These are phyloP conservation scores for Stentor roeselii DNA, from an alignment of 73 alveolate genomes.

Conservation along the genomic window DNA sequence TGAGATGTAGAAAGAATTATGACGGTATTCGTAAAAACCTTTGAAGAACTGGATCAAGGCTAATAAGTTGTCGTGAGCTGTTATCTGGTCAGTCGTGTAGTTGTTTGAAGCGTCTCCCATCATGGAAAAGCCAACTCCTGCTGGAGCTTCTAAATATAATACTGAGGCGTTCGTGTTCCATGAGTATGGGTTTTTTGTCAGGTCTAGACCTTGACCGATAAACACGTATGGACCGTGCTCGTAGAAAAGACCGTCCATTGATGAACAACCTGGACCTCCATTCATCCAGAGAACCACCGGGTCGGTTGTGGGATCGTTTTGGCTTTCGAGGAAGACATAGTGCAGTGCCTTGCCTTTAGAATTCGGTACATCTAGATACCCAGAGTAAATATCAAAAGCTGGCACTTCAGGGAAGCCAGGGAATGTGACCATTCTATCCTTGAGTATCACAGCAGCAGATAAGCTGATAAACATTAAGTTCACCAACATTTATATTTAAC, in stretches of 20 bases:
- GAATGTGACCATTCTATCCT: too few relatives aligned
- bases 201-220: conserved; percentile 68
- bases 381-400: conserved; percentile 26
- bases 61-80: conserved; percentile 69
- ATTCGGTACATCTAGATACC: conserved; percentile 16
- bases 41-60: conserved; percentile 67
- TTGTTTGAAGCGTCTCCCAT: conserved; percentile 40
- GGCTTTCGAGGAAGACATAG: conserved; percentile 50
- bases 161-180: conserved; percentile 94
- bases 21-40: conserved; percentile 65
- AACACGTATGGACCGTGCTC: conserved; percentile 96
- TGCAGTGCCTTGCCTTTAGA: conserved; percentile 43
- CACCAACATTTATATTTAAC: conserved; percentile 2
- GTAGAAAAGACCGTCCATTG: conserved; percentile 82
- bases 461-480: too few relatives aligned
- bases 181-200: conserved; percentile 78
- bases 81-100: conserved; percentile 44
- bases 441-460: too few relatives aligned
- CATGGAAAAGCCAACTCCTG: conserved; percentile 95
- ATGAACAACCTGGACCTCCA: conserved; percentile 99
- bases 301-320: conserved; percentile 64
- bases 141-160: conserved; percentile 94
- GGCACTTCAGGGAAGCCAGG: conserved; percentile 1
- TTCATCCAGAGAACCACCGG: conserved; percentile 96
- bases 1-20: conserved; percentile 80